phyloP scores from a whole-genome alignment of 257 asterid species.

The Buddleja alternifolia region DNA sequence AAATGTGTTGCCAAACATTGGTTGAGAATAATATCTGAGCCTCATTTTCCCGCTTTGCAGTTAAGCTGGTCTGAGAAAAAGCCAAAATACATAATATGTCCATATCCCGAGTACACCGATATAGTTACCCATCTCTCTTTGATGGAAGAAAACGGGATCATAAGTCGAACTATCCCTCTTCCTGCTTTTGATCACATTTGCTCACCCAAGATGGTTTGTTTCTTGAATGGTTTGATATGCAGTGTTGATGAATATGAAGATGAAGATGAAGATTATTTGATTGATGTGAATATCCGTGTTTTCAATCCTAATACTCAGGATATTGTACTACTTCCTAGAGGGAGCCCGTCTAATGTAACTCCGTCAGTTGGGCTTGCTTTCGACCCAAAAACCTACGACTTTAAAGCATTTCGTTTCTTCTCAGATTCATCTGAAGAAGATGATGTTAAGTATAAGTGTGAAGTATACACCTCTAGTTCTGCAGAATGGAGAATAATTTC shows the following conservation, averaged over 20 bases:
- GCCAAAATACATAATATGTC: slow-evolving; percentile 30
- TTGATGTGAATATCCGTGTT: slow-evolving; percentile 27
- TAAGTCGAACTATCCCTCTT: slow-evolving; percentile 25
- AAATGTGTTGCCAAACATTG: slow-evolving; percentile 35
- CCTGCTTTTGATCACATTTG: slow-evolving; percentile 7
- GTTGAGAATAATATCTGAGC: slow-evolving; percentile 29
- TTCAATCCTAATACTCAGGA: slow-evolving; percentile 33
- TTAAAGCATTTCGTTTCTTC: slow-evolving; percentile 34
- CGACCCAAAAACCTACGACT: slow-evolving; percentile 21
- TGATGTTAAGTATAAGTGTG: slow-evolving; percentile 19
- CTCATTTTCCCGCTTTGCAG: slow-evolving; percentile 28
- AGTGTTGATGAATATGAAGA: slow-evolving; percentile 14
- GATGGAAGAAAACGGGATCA: slow-evolving; percentile 32
- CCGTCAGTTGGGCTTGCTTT: slow-evolving; percentile 33
- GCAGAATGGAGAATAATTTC: slow-evolving; percentile 28
- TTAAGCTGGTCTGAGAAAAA: slow-evolving; percentile 20
- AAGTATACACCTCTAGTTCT: slow-evolving; percentile 29
- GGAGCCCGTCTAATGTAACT: slow-evolving; percentile 16
- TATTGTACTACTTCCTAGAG: slow-evolving; percentile 22
- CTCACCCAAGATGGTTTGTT: slow-evolving; percentile 29
- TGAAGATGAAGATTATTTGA: background rate
- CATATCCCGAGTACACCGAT: slow-evolving; percentile 13
- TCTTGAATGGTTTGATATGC: slow-evolving; percentile 38
- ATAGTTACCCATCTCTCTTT: slow-evolving; percentile 18
- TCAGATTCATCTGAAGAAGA: background rate